A percentile compares a stretch with the other conserved stretches of the same genome.
These are phyloP conservation scores for Cladophialophora immunda DNA, from an alignment of 2,329 filamentous ascomycete genomes.

Conservation along the genomic window DNA sequence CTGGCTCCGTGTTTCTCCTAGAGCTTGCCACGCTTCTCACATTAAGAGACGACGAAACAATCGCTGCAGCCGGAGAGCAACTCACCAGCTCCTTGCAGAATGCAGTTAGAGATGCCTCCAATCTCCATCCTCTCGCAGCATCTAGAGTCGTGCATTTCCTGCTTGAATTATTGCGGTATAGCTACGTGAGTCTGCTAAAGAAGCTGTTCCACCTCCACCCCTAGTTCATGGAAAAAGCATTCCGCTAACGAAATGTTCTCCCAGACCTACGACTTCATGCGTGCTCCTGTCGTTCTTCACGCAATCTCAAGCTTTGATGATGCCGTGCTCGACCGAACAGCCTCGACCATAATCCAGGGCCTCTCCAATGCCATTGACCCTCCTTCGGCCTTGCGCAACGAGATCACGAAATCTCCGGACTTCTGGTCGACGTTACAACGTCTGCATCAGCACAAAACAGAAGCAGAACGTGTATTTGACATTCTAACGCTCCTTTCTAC, in stretches of 20 bases:
- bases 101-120: conserved; percentile 79
- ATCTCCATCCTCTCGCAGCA: conserved; percentile 82
- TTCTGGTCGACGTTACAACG: conserved; percentile 92
- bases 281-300: conserved; percentile 89
- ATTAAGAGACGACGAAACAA: conserved; percentile 76
- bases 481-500: conserved; percentile 79
- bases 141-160: conserved; percentile 88
- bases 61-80: conserved; percentile 76
- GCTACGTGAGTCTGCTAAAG: conserved; percentile 71
- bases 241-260: conserved; percentile 39
- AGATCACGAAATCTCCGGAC: conserved; percentile 95
- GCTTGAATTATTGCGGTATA: conserved; percentile 79
- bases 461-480: conserved; percentile 81
- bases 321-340: conserved; percentile 77
- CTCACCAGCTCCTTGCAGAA: conserved; percentile 83
- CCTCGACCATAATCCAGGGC: conserved; percentile 78
- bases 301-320: conserved; percentile 87
- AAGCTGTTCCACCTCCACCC: background rate
- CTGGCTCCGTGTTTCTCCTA: conserved; percentile 85
- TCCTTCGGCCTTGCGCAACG: conserved; percentile 80
- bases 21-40: conserved; percentile 87
- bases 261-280: conserved; percentile 87
- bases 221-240: conserved; percentile 9
- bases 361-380: conserved; percentile 81
- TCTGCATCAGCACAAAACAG: conserved; percentile 73